Base-by-base conservation (phyloP, 495 filamentous ascomycete genomes). In the Staphylotrichum tortipilum region DNA sequence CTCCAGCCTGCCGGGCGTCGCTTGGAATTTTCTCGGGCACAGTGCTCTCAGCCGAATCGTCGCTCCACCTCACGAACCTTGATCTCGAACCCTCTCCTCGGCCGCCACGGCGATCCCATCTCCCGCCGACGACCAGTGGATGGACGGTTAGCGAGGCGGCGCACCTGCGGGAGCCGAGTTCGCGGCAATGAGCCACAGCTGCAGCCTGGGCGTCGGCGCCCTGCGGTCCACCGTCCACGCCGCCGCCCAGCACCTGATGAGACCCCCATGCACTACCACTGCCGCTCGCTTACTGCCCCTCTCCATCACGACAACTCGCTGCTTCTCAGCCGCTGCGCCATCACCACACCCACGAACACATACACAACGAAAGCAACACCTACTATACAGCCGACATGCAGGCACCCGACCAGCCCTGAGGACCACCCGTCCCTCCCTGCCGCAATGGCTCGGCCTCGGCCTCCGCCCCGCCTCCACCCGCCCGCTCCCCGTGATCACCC, bases 151-250 rank as follows among this genome's bases (percentile, higher is more conserved):
- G 43, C 50, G 52, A 54, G 49, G 43, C 47, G 56, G 61, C 61
- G 59, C 61, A 50, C 53, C 48, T 45, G 31, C 43, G 23, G 42
- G 51, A 41, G 54, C 57, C 48, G 28, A 9, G 48, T 52, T 41
- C 29, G 44, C 57, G 42, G 61, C 52, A 44, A 65, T 65, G 61
- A 64, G 30, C n/a, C n/a, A n/a, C 55, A 45, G 42, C 36, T 59
- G 51, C 34, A 49, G 54, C 15, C 50, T 66, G 34, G 61, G 63
- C 55, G 59, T 66, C 47, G 52, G 55, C 53, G 59, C 59, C 53
- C 61, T 66, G 24, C 54, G 61, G 36, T 54, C 59, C 42, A 48
- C 59, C 53, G 51, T 55, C 46, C 61, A 63, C 48, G 45, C 55
- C 35, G 59, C 52, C 21, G 55, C 53, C 6, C 59, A 48, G 18